These are phyloP conservation scores for Neopestalotiopsis clavispora DNA, from an alignment of 2,329 filamentous ascomycete species.

Conservation along the genomic window DNA sequence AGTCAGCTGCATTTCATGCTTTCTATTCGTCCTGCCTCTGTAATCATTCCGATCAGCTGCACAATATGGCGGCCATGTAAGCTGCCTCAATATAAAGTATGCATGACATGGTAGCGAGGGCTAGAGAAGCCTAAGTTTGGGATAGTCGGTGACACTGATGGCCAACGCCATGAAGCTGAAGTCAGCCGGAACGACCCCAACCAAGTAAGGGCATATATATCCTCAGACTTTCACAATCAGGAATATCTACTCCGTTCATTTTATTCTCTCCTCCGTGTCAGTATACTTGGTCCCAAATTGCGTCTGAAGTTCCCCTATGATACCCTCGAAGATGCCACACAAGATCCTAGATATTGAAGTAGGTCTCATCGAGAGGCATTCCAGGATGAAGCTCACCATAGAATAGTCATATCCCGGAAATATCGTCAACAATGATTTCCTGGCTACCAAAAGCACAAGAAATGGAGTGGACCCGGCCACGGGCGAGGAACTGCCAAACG, in stretches of 20 bases:
- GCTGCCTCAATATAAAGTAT: background rate
- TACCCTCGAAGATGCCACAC: background rate
- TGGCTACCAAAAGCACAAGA: slow-evolving; percentile 7
- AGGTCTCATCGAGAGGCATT: background rate
- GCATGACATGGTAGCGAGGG: background rate
- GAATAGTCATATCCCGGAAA: slow-evolving; percentile 18
- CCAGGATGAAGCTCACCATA: background rate
- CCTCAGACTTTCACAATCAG: background rate
- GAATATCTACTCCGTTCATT: background rate
- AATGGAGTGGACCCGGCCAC: slow-evolving; percentile 37
- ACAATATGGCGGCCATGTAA: background rate
- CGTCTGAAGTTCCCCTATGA: background rate
- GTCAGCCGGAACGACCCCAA: background rate
- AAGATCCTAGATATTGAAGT: slow-evolving; percentile 1
- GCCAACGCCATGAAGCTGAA: background rate
- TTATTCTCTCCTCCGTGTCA: background rate
- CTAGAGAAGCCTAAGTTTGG: background rate
- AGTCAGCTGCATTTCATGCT: background rate
- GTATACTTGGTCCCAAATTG: background rate
- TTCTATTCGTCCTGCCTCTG: background rate
- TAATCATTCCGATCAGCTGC: background rate
- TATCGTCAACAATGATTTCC: slow-evolving; percentile 19
- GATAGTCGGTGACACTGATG: background rate
- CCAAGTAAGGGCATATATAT: background rate
- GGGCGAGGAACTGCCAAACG: slow-evolving; percentile 35